These are phyloP conservation scores for Spergularia bocconei DNA, from an alignment of 148 eudicot species.

Conservation along the genomic window DNA sequence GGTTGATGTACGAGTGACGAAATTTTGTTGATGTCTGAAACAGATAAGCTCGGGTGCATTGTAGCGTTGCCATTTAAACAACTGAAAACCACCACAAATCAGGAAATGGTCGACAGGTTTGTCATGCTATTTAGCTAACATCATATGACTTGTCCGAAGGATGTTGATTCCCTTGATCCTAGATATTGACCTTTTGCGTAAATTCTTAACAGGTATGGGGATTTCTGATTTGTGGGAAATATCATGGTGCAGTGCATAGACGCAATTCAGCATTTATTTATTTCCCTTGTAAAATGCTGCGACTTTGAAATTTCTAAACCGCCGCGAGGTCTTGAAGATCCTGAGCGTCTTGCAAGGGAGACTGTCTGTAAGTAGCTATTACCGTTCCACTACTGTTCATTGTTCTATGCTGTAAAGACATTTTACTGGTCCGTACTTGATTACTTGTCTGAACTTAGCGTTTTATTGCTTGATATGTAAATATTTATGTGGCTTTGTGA, in stretches of 20 bases:
- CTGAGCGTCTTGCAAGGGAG: slow-evolving; percentile 76
- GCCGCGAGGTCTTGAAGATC: slow-evolving; percentile 70
- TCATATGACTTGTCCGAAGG: slow-evolving; percentile 2
- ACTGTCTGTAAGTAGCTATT: slow-evolving; percentile 64
- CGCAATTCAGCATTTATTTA: slow-evolving; percentile 72
- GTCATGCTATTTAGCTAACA: slow-evolving; percentile 7
- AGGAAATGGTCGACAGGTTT: slow-evolving; percentile 78
- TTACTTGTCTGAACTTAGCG: not conserved
- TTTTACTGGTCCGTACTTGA: not conserved
- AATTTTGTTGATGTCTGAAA: slow-evolving; percentile 9
- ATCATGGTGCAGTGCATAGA: slow-evolving; percentile 94
- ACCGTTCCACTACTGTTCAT: not conserved
- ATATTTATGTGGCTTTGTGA: not conserved
- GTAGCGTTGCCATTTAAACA: slow-evolving; percentile 7
- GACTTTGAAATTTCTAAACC: slow-evolving; percentile 67
- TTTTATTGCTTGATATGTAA: not conserved
- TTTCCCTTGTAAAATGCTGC: slow-evolving; percentile 69
- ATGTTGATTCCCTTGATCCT: not conserved
- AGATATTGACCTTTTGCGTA: slow-evolving; percentile 8
- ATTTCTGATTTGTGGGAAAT: slow-evolving; percentile 47
- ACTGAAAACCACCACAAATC: slow-evolving; percentile 28
- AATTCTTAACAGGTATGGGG: slow-evolving; percentile 60
- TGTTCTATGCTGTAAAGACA: not conserved
- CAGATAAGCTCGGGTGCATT: slow-evolving; percentile 25
- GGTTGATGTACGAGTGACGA: slow-evolving; percentile 7